These are phyloP conservation scores for Inga laurina DNA, from an alignment of 306 rosid species.

Conservation along the genomic window DNA sequence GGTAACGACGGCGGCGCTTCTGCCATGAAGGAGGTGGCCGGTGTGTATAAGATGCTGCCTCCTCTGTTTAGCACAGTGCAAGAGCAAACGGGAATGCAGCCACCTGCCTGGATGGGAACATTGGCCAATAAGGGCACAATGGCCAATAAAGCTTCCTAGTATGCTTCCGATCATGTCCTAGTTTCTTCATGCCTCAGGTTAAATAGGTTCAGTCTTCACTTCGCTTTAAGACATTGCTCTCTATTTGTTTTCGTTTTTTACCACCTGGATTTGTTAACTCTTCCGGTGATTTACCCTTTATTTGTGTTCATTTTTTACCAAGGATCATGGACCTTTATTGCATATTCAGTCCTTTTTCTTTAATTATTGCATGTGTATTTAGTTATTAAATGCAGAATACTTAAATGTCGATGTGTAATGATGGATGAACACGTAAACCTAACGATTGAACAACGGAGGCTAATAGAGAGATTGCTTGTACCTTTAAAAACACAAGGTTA, in stretches of 20 bases:
- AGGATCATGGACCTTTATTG: neutral
- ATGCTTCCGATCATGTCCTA: neutral
- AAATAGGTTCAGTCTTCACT: neutral
- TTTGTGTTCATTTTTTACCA: neutral
- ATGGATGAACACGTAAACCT: no score
- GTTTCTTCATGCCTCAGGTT: neutral
- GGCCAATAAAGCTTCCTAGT: neutral
- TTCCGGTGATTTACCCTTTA: neutral
- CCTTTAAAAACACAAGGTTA: neutral
- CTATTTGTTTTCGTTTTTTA: neutral
- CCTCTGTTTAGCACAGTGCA: constrained; percentile 40
- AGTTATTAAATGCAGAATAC: neutral
- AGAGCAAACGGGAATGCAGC: constrained; percentile 48
- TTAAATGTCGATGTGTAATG: neutral
- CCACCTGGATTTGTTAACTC: neutral
- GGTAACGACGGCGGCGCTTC: neutral
- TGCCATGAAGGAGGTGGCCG: constrained; percentile 37
- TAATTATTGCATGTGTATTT: neutral
- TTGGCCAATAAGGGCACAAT: constrained; percentile 27
- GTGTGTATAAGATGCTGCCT: constrained; percentile 43
- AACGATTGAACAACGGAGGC: no score
- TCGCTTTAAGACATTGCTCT: neutral
- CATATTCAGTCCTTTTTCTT: neutral
- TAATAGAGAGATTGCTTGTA: neutral
- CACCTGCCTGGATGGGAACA: constrained; percentile 46